Evolutionary conservation across 768 basidiomycete species (phyloP).

Genomic region (Mycena haematopus): DNA sequence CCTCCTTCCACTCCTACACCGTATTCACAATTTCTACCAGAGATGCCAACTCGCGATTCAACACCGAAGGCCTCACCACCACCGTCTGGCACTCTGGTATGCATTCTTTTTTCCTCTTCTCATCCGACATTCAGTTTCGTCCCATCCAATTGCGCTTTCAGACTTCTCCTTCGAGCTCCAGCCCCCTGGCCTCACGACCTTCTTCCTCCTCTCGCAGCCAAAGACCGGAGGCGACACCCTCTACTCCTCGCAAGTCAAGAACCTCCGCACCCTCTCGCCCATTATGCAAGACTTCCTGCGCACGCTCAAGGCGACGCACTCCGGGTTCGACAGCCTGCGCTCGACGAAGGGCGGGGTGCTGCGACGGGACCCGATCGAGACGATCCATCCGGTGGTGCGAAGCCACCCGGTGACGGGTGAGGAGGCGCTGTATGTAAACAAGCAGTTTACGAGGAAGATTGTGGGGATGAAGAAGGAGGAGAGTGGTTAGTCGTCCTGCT

Average conservation of each 20-base stretch:
- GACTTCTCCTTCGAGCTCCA: conserved; percentile 89
- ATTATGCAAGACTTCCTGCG: conserved; percentile 79
- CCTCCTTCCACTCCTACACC: too few species aligned
- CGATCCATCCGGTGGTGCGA: conserved; percentile 79
- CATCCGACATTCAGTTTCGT: too few species aligned
- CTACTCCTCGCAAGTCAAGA: conserved; percentile 72
- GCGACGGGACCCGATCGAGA: conserved; percentile 82
- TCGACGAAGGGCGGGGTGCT: conserved; percentile 72
- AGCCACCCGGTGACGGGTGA: conserved; percentile 88
- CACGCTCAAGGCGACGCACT: conserved; percentile 82
- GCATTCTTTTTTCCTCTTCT: background rate
- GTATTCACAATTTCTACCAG: conserved; percentile 38
- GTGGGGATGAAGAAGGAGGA: conserved; percentile 88
- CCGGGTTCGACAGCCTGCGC: conserved; percentile 79
- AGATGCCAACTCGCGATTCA: conserved; percentile 72
- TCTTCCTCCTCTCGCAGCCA: conserved; percentile 78
- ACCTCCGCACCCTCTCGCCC: conserved; percentile 75
- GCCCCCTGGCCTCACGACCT: conserved; percentile 84
- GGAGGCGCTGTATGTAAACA: conserved; percentile 87
- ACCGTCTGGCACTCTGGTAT: conserved; percentile 73
- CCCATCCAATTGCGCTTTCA: background rate
- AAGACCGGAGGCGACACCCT: conserved; percentile 74
- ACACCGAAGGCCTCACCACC: conserved; percentile 63
- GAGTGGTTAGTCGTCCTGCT: conserved; percentile 56
- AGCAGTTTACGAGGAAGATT: conserved; percentile 81